Conservation (phyloP, 2,329 filamentous ascomycete species). For the Geosmithia flava region DNA sequence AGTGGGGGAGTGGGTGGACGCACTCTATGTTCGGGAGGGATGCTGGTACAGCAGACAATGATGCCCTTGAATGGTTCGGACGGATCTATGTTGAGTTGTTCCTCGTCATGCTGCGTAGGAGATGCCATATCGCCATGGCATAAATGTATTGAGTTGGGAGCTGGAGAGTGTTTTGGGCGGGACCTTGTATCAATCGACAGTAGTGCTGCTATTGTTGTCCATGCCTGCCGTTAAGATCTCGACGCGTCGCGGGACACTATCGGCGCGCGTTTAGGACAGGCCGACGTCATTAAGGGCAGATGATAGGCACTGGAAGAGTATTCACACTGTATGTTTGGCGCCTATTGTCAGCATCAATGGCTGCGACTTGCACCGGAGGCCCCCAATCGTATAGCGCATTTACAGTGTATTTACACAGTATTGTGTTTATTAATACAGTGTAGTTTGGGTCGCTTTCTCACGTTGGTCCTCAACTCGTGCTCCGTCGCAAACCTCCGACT, state of each 20-base stretch:
- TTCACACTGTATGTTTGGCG: background rate
- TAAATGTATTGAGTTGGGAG: background rate
- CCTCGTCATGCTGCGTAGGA: background rate
- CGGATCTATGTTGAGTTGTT: conserved; percentile 30
- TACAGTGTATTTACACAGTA: background rate
- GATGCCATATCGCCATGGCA: conserved; percentile 4
- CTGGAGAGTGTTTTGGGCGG: background rate
- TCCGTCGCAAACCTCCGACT: background rate
- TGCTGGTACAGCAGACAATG: conserved; percentile 79
- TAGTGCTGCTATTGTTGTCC: background rate
- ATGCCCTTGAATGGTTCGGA: conserved; percentile 56
- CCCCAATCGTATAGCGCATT: background rate
- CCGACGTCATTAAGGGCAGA: background rate
- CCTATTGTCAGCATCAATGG: background rate
- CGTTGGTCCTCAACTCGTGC: background rate
- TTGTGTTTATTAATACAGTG: too few species aligned
- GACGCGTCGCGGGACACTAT: conserved; percentile 1
- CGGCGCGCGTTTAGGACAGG: background rate
- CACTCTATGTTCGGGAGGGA: conserved; percentile 68
- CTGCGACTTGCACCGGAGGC: too few species aligned
- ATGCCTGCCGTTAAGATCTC: background rate
- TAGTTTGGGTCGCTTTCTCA: background rate
- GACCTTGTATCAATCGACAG: background rate
- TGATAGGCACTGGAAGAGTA: background rate
- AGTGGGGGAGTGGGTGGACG: conserved; percentile 13